These are phyloP conservation scores for Ceratocystis eucalypticola DNA, from an alignment of 2,329 filamentous ascomycete genomes.

Conservation along the genomic window DNA sequence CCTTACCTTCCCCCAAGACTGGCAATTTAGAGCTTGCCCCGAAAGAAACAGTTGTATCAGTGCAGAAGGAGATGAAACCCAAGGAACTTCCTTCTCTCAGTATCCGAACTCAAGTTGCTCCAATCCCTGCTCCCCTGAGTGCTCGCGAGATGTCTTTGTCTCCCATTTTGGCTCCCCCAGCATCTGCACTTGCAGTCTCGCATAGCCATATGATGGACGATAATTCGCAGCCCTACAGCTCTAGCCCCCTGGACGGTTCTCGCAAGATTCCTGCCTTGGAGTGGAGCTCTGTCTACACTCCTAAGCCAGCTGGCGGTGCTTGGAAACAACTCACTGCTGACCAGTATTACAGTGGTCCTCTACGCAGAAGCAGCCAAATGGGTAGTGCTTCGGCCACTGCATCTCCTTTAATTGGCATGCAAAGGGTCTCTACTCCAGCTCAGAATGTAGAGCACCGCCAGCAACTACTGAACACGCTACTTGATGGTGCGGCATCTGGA, in stretches of 20 bases:
- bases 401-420: constrained; percentile 9
- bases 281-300: constrained; percentile 18
- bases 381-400: constrained; percentile 5
- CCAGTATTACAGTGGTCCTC: constrained; percentile 17
- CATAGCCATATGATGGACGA: not conserved
- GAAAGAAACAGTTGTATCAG: not conserved
- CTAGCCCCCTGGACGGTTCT: not conserved
- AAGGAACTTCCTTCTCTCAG: not conserved
- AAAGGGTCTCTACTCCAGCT: constrained; percentile 2
- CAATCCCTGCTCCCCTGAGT: not conserved
- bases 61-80: not conserved
- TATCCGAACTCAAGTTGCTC: not conserved
- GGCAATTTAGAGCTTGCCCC: not conserved
- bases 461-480: constrained; percentile 10
- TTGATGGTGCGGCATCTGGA: constrained; percentile 9
- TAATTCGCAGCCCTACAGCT: not conserved
- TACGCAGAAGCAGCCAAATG: constrained; percentile 10
- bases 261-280: constrained; percentile 14
- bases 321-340: constrained; percentile 17
- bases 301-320: constrained; percentile 17
- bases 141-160: constrained; percentile 1
- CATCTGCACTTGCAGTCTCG: not conserved
- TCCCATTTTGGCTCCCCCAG: not conserved
- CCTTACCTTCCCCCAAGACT: not conserved
- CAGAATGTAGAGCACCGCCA: constrained; percentile 11